Evolutionary conservation across 768 basidiomycete genomes (phyloP), one percentile per base, ranked within the genome.

Genomic region (Psilocybe azurescens): DNA sequence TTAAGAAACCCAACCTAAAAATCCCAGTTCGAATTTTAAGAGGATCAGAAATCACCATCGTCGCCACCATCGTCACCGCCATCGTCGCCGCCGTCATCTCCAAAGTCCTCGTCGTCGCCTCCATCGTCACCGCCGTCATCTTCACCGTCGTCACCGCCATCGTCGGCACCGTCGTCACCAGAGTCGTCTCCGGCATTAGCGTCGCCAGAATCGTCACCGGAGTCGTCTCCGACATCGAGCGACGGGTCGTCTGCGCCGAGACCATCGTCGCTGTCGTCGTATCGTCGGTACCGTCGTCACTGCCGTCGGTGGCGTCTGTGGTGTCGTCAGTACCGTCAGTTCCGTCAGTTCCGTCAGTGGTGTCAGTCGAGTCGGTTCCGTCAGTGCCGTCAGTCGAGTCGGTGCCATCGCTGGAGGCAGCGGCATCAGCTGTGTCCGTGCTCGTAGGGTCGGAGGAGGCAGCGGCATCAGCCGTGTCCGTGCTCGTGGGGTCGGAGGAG

Each of bases 341-440:
- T 16, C 60, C 59, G 44, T 66, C 68, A 16, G 62, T 55, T n/a
- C 58, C 46, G 36, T 66, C 67, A 44, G 63, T 60, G 9, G 58
- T 44, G 48, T 61, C 62, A 33, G 58, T 52, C 30, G 33, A 56
- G 20, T 56, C 53, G 7, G 64, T 47, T 36, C 47, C 39, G 28
- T 58, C 60, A 1, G 61, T 61, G 49, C 24, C 49, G 41, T 65
- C 64, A 7, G 62, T 46, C 3, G 65, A 33, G 33, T 63, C 63
- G 36, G 65, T 58, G 36, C 30, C 56, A 30, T 64, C 65, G 18
- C 57, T 59, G 14, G 67, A 38, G 4, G 61, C 61, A 56, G 67
- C 53, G 1, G 59, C 59, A 46, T 64, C 68, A 6, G 68, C 64
- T n/a, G 64, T 51, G 54, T 64, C 66, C 3, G 68, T 67, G 39